Conservation (phyloP, 257 asterid genomes). For the Solanum medicagineum region DNA sequence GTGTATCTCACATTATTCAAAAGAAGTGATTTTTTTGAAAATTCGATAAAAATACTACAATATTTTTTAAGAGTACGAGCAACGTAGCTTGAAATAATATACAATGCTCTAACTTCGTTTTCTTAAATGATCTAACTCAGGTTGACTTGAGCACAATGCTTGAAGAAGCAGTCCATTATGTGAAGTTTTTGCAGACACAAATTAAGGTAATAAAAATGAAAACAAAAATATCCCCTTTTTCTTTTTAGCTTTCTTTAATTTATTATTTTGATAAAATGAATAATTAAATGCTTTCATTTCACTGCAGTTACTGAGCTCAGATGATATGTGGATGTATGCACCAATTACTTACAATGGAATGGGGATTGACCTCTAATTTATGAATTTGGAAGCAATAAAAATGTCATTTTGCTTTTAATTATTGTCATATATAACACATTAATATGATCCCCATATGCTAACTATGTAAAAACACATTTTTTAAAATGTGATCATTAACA, state of each 20-base stretch:
- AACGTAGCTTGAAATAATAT: neutral
- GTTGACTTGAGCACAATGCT: slow-evolving; percentile 96
- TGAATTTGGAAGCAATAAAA: neutral
- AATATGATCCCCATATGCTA: neutral
- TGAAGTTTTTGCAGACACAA: slow-evolving; percentile 73
- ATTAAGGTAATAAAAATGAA: slow-evolving; percentile 43
- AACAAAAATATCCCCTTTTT: neutral
- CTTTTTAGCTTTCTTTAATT: neutral
- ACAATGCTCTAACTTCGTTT: neutral
- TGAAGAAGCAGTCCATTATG: slow-evolving; percentile 87
- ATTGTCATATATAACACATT: neutral
- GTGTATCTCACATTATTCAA: neutral
- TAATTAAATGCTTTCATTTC: neutral
- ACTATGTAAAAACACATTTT: neutral
- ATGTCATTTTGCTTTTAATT: neutral
- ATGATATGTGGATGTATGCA: slow-evolving; percentile 93
- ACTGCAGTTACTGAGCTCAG: slow-evolving; percentile 77
- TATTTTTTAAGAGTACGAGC: neutral
- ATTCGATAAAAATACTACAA: accelerated
- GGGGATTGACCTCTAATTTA: slow-evolving; percentile 40
- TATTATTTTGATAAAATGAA: neutral
- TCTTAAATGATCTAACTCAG: neutral
- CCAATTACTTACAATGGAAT: slow-evolving; percentile 83
- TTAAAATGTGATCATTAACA: neutral
- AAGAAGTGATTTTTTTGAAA: neutral